phyloP scores from a whole-genome alignment of 371 early-diverging fungal genomes.

The Saksenaea oblongispora region DNA sequence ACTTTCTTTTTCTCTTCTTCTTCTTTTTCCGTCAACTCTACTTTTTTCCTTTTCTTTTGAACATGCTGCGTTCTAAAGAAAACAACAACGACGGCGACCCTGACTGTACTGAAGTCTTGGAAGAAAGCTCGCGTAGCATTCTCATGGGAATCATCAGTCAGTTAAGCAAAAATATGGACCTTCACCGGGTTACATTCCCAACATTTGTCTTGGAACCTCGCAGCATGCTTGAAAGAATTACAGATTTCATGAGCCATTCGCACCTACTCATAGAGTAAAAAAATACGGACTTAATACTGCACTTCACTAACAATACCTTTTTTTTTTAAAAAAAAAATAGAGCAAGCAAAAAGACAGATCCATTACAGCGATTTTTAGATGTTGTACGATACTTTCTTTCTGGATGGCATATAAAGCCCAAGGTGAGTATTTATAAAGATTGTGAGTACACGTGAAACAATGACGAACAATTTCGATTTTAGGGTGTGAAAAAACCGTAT shows the following conservation, averaged over 20 bases:
- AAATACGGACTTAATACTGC: not conserved
- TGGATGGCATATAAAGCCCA: conserved; percentile 96
- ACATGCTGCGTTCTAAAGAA: conserved; percentile 5
- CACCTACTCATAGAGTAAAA: conserved; percentile 80
- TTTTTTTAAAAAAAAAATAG: conserved; percentile 28
- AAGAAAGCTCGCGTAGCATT: conserved; percentile 84
- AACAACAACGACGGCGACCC: conserved; percentile 25
- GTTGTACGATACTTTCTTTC: conserved; percentile 88
- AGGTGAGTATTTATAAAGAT: conserved; percentile 46
- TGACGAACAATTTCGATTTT: not conserved
- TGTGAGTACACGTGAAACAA: not conserved
- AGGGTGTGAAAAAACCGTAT: conserved; percentile 95
- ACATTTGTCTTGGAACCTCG: conserved; percentile 95
- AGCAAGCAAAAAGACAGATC: conserved; percentile 66
- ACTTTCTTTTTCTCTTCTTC: conserved; percentile 3
- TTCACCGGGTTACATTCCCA: conserved; percentile 87
- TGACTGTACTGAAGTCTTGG: conserved; percentile 78
- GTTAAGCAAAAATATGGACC: conserved; percentile 85
- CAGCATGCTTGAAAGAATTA: conserved; percentile 91
- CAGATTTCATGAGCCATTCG: conserved; percentile 94
- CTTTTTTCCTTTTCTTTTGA: not conserved
- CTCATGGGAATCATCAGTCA: conserved; percentile 84
- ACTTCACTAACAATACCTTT: not conserved
- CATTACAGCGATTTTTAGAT: conserved; percentile 77
- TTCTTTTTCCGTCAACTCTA: conserved; percentile 4